Conservation (phyloP, 2,329 filamentous ascomycete genomes). For the Botrytis porri region DNA sequence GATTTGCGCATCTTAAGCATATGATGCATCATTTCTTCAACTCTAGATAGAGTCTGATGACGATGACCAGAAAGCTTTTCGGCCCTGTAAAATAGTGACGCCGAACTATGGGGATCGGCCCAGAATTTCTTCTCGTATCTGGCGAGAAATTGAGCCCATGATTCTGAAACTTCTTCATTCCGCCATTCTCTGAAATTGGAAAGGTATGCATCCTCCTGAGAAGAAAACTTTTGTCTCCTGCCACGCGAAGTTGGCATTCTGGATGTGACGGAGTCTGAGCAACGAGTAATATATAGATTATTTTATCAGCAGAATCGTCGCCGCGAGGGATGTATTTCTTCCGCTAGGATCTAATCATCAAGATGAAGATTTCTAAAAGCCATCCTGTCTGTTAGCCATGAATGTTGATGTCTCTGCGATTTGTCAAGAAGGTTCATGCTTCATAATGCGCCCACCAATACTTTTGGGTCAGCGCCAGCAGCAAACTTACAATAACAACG, state of each 20-base stretch:
- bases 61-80: neutral
- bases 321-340: neutral
- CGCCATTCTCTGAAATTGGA: neutral
- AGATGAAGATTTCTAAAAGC: neutral
- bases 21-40: neutral
- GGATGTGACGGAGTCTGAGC: neutral
- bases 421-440: neutral
- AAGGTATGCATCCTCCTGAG: neutral
- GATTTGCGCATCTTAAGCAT: neutral
- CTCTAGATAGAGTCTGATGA: neutral
- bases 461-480: neutral
- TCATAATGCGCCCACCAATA: neutral
- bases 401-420: neutral
- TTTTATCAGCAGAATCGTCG: neutral
- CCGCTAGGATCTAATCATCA: neutral
- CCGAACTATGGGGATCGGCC: neutral
- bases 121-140: constrained; percentile 1
- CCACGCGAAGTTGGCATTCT: neutral
- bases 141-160: neutral
- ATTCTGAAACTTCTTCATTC: neutral
- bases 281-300: neutral
- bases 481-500: neutral
- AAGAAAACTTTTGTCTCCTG: neutral
- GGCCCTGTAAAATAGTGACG: neutral
- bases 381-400: neutral